A percentile compares a stretch with the other conserved stretches of the same genome.
These are phyloP conservation scores for Decorospora gaudefroyi DNA, from an alignment of 2,329 filamentous ascomycete genomes.

Conservation along the genomic window DNA sequence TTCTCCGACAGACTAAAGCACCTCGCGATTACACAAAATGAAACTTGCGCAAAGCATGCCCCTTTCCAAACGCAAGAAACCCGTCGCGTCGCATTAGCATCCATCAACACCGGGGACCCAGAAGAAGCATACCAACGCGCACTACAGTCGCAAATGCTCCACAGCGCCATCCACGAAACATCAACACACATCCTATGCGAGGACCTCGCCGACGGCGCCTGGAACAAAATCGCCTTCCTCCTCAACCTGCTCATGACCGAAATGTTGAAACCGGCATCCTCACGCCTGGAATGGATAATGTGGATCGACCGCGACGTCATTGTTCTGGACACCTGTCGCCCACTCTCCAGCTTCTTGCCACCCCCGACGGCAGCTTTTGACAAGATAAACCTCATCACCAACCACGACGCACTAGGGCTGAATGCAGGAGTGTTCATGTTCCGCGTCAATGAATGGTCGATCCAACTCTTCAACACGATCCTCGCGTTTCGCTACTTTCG, in stretches of 20 bases:
- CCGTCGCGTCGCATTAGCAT: conserved; percentile 39
- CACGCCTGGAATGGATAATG: conserved; percentile 51
- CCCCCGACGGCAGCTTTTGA: conserved; percentile 20
- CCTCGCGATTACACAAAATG: conserved; percentile 9
- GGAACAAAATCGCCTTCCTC: conserved; percentile 55
- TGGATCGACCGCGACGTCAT: conserved; percentile 54
- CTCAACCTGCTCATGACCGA: conserved; percentile 45
- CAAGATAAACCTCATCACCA: conserved; percentile 41
- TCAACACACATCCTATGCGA: conserved; percentile 51
- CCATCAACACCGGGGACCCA: conserved; percentile 44
- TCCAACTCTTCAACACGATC: conserved; percentile 47
- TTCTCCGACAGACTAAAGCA: conserved; percentile 15
- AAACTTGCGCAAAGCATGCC: conserved; percentile 21
- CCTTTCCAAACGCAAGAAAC: conserved; percentile 16
- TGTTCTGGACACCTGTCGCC: conserved; percentile 50
- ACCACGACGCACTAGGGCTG: conserved; percentile 49
- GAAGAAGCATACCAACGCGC: conserved; percentile 48
- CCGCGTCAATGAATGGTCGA: conserved; percentile 48
- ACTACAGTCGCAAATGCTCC: conserved; percentile 49
- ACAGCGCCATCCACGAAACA: conserved; percentile 50
- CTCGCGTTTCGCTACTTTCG: conserved; percentile 48
- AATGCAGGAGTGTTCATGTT: conserved; percentile 52
- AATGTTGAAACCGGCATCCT: conserved; percentile 46
- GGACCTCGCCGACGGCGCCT: conserved; percentile 50
- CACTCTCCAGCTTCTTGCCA: conserved; percentile 49